Evolutionary conservation across 306 rosid species (phyloP), one percentile per base, ranked within the genome.

Genomic region (Neltuma alba): DNA sequence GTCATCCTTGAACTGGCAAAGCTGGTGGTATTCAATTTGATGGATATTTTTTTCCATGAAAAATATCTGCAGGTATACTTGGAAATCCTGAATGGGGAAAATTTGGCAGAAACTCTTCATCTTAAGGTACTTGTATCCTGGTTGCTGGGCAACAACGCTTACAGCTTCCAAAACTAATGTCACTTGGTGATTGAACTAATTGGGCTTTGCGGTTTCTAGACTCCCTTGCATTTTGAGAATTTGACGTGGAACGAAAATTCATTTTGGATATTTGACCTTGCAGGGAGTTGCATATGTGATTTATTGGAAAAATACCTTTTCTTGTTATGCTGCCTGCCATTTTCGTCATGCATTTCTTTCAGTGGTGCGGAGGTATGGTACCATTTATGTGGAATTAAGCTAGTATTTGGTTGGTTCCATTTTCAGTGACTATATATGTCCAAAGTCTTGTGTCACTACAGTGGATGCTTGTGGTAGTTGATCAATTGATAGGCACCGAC

Each of bases 271-370:
- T 79, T 76, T 76, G 73, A 69, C 76, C 68, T 21, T 85, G 81
- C 96, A 96, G 99, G 99, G 98, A 79, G 84, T 96, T 83, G 90
- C 99, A 63, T 90, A 91, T 83, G 96, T 93, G 82, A 89, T 93
- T 80, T 96, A 85, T 83, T 96, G 99, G 99, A 93, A 86, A 78
- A 80, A 80, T 82, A 48, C 81, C 44, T 86, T 96, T 83, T 91
- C 98, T 57, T 75, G 74, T 69, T 92, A 88, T 84, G 91, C 96
- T 71, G 97, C 98, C 28, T 89, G 92, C 91, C 98, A 96, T 83
- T 96, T 96, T 74, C 92, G 92, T 75, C 91, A 87, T 31, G 94
- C 97, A 66, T 87, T 93, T 71, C 88, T 93, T 81, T 96, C 96
- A 38, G 99, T 90, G 85, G 90, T 96, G 55, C 95, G 91, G 86